Evolutionary conservation across 1,139 yeast species (phyloP).

Genomic region (Kodamaea derodonti): DNA sequence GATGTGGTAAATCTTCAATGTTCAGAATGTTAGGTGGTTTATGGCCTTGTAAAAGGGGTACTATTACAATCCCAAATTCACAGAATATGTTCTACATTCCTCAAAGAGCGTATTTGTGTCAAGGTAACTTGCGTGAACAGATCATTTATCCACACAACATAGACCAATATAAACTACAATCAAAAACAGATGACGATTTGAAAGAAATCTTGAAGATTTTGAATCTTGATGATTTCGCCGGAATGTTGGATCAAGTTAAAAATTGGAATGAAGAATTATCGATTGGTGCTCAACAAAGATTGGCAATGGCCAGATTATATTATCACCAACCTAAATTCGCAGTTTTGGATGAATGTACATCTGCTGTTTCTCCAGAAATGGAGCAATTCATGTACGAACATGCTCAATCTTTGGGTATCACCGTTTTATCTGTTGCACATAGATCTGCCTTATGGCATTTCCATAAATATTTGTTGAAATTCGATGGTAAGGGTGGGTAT

Average conservation of each 20-base stretch:
- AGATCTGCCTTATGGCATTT: constrained; percentile 91
- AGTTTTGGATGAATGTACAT: constrained; percentile 91
- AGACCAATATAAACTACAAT: constrained; percentile 49
- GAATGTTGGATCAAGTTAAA: constrained; percentile 58
- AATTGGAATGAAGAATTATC: constrained; percentile 90
- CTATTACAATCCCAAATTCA: constrained; percentile 62
- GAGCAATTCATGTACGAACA: constrained; percentile 86
- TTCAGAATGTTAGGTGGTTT: constrained; percentile 88
- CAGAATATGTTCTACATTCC: constrained; percentile 84
- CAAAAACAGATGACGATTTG: constrained; percentile 58
- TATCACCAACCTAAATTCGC: constrained; percentile 92
- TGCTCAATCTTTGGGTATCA: constrained; percentile 77
- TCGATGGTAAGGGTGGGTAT: constrained; percentile 80
- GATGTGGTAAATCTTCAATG: constrained; percentile 90
- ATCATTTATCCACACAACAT: constrained; percentile 80
- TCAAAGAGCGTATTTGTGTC: constrained; percentile 82
- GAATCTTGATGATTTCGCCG: constrained; percentile 50
- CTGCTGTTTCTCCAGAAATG: constrained; percentile 88
- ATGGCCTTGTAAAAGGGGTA: constrained; percentile 78
- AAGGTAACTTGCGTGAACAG: constrained; percentile 76
- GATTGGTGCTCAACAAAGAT: constrained; percentile 87
- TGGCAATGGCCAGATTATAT: constrained; percentile 90
- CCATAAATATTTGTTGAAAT: constrained; percentile 77
- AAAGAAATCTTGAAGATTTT: constrained; percentile 57
- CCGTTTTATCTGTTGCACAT: constrained; percentile 87